phyloP scores from a whole-genome alignment of 257 asterid genomes.

The Lantana camara region DNA sequence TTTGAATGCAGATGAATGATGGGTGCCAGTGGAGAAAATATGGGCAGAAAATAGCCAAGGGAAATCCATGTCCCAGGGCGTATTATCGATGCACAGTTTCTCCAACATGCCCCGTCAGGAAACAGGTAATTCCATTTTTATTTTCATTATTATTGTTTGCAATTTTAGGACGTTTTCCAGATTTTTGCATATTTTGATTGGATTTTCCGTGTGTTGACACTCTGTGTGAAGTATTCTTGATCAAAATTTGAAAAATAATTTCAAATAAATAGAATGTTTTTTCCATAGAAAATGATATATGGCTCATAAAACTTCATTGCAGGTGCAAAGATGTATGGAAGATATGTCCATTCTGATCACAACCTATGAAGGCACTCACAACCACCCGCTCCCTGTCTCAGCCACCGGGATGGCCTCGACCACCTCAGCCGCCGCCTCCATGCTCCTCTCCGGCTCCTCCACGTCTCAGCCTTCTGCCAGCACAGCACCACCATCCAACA shows the following conservation, averaged over 20 bases:
- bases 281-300: no score
- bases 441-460: constrained; percentile 88
- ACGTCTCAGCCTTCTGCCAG: constrained; percentile 39
- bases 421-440: constrained; percentile 91
- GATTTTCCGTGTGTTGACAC: no score
- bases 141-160: neutral
- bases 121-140: constrained; percentile 50
- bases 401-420: constrained; percentile 98
- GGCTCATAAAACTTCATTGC: constrained; percentile 9
- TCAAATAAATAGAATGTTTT: no score
- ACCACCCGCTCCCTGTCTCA: constrained; percentile 78
- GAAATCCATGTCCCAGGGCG: constrained; percentile 92
- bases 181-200: no score
- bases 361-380: constrained; percentile 89
- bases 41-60: constrained; percentile 85
- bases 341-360: constrained; percentile 83
- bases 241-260: no score
- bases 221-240: no score
- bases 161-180: no score
- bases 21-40: constrained; percentile 98
- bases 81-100: constrained; percentile 90
- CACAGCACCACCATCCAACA: constrained; percentile 23
- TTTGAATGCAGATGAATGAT: constrained; percentile 64
- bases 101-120: constrained; percentile 79
- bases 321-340: constrained; percentile 81